These are phyloP conservation scores for Penicillium sp. DNA, from an alignment of 2,329 filamentous ascomycete species.

Conservation along the genomic window DNA sequence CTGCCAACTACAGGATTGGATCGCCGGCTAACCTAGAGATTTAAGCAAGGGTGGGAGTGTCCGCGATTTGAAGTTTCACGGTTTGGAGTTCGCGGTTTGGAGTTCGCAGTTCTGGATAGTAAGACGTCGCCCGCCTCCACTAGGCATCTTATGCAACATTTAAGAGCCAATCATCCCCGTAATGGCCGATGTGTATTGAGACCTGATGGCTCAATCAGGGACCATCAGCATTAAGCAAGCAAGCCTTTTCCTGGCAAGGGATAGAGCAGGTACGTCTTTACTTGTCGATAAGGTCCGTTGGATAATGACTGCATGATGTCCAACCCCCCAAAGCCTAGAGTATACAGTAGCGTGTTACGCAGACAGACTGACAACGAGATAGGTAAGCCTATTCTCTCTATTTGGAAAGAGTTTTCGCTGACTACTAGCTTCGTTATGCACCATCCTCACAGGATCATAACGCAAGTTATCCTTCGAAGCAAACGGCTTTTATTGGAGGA, in stretches of 20 bases:
- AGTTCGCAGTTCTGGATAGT: no score
- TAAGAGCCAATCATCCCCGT: no score
- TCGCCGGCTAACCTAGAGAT: no score
- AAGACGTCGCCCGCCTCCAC: no score
- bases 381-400: neutral
- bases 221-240: no score
- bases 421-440: neutral
- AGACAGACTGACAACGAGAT: neutral
- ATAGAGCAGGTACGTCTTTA: neutral
- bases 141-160: no score
- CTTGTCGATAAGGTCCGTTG: neutral
- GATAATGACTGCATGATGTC: neutral
- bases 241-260: neutral
- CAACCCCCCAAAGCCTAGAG: neutral
- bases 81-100: no score
- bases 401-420: neutral
- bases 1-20: no score
- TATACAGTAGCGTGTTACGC: neutral
- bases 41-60: no score
- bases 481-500: neutral
- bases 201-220: no score
- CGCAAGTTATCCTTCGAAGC: neutral
- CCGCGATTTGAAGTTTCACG: no score
- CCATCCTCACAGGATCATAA: neutral
- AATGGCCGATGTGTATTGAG: no score